Evolutionary conservation across 2,329 filamentous ascomycete genomes (phyloP), one percentile per base, ranked within the genome.

Genomic region (Monosporascus sp.): DNA sequence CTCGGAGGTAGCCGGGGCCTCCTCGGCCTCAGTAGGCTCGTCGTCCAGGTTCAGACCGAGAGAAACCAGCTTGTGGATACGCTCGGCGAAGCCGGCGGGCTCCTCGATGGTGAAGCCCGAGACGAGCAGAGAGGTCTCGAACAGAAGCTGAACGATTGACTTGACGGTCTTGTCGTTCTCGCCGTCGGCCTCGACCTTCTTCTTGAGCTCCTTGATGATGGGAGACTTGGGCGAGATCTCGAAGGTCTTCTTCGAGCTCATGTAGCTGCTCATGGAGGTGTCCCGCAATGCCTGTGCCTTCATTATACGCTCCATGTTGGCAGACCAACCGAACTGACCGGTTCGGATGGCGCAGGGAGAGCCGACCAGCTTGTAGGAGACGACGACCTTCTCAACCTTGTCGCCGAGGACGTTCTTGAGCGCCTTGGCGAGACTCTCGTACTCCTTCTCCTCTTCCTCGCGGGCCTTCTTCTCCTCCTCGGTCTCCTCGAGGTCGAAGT

Each of bases 281-380:
- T 99, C 94, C 80, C 94, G 94, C 70, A 99, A 93, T 71, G 94
- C 94, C 83, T 99, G 94, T 27, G 94, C 94, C 88, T 99, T 99
- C 94, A 99, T 99, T 87, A 99, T 99, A 83, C 94, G 94, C 86
- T 99, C 94, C 94, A 99, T 99, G 86, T 99, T 99, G 73, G 94
- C 94, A 54, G 93, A 97, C 94, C 94, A 99, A 78, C 94, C 94
- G 77, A 99, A 99, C 80, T 97, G 94, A 71, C 94, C 94, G 65
- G 94, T 99, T 76, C 94, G 93, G 83, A 99, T 97, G 74, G 94
- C 94, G 78, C 94, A 97, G 70, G 94, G 94, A 62, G 94, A 85
- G 72, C 88, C 89, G 66, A 89, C 85, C 57, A 99, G 87, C 88
- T 97, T 97, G 89, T 97, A 90, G 64, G 87, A 93, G 74, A 99